A percentile compares a stretch with the other conserved stretches of the same genome.
phyloP scores from a whole-genome alignment of 2,329 filamentous ascomycete genomes.

The Claviceps sp. region DNA sequence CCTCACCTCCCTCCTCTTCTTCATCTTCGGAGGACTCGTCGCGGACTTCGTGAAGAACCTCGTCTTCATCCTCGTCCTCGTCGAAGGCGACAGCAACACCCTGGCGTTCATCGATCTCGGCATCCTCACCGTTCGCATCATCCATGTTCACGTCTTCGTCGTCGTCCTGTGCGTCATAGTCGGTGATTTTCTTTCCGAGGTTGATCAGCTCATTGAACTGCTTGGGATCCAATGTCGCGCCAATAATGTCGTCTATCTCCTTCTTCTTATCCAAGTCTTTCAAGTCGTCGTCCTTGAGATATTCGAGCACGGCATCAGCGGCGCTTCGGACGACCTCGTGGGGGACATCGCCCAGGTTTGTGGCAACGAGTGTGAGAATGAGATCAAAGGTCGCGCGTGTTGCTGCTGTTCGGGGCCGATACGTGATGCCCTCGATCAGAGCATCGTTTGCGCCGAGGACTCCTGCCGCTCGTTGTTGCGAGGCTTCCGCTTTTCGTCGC shows the following conservation, averaged over 20 bases:
- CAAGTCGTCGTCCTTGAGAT: constrained; percentile 84
- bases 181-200: constrained; percentile 95
- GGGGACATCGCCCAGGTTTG: constrained; percentile 80
- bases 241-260: constrained; percentile 86
- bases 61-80: constrained; percentile 72
- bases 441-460: constrained; percentile 76
- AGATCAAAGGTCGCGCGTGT: constrained; percentile 90
- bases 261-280: constrained; percentile 99
- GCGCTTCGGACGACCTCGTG: constrained; percentile 87
- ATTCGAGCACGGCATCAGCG: constrained; percentile 81
- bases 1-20: constrained; percentile 39
- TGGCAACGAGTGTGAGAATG: constrained; percentile 81
- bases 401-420: constrained; percentile 79
- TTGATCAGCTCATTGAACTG: constrained; percentile 97
- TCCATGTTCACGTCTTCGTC: constrained; percentile 75
- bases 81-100: constrained; percentile 97
- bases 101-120: constrained; percentile 83
- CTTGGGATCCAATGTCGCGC: constrained; percentile 68
- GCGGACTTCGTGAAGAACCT: constrained; percentile 70
- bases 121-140: constrained; percentile 47
- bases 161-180: constrained; percentile 93
- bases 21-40: constrained; percentile 80
- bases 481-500: constrained; percentile 64
- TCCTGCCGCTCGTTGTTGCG: constrained; percentile 57
- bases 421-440: constrained; percentile 79